Evolutionary conservation across 306 rosid genomes (phyloP), one percentile per base, ranked within the genome.

Genomic region (Abrus pulchellus): DNA sequence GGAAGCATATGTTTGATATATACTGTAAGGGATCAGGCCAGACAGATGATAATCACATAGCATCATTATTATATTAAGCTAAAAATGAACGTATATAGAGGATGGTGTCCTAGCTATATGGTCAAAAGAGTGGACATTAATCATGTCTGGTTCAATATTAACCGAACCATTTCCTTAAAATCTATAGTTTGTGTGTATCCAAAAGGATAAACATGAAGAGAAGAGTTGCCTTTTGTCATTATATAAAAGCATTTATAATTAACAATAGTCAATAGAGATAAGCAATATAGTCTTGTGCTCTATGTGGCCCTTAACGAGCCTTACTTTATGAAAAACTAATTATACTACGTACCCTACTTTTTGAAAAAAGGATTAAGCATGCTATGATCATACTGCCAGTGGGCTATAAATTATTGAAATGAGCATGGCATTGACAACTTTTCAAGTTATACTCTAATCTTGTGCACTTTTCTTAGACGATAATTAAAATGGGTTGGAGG

Each of bases 331-430:
- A 74, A 32, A 78, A 74, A 67, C 80, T 81, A 80, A 88, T 87
- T 36, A 86, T 82, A 52, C 63, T 65, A 59, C 83, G 83, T 89
- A 52, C 78, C 84, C 86, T 85, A 73, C 89, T 78, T 83, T 73
- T 44, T 76, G 74, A 74, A 81, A 82, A 78, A 73, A 73, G 77
- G 77, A 33, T 54, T 80, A 56, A 71, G 81, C 86, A 75, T 78
- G 86, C 85, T 66, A 83, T 86, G 85, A 86, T 79, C 87, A 79
- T 83, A 68, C 10, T 44, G 7, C 0, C 9, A 66, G 74, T 52
- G 90, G 75, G 68, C 75, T 82, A 88, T 92, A 85, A 85, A 87
- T 85, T 82, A 85, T 80, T 79, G 44, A 86, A 79, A 57, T 29
- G 11, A 9, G 69, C 59, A 74, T 60, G 48, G 3, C 78, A 66